phyloP scores from a whole-genome alignment of 208 protist species.

The Wallacemonas sp. region DNA sequence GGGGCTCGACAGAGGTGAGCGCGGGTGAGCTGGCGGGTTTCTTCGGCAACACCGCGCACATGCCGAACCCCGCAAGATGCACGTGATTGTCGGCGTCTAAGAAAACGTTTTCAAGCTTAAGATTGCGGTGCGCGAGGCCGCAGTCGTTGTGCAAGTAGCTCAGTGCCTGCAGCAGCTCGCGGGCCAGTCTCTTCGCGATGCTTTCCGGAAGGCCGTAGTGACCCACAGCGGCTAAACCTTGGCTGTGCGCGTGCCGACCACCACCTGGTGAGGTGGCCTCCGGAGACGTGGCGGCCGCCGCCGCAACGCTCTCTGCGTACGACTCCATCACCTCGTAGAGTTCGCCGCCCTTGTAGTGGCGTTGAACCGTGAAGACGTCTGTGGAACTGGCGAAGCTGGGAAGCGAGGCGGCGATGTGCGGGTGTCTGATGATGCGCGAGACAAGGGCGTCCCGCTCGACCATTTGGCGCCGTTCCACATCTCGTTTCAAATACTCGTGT shows the following conservation, averaged over 20 bases:
- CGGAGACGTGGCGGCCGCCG: neutral
- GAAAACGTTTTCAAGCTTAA: slow-evolving; percentile 77
- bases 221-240: neutral
- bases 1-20: neutral
- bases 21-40: neutral
- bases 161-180: slow-evolving; percentile 54
- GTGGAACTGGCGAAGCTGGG: slow-evolving; percentile 42
- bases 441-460: slow-evolving; percentile 65
- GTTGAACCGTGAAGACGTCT: slow-evolving; percentile 60
- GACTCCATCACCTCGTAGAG: slow-evolving; percentile 47
- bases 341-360: slow-evolving; percentile 57
- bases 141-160: slow-evolving; percentile 50
- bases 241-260: neutral
- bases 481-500: slow-evolving; percentile 41
- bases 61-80: slow-evolving; percentile 52
- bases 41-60: slow-evolving; percentile 46
- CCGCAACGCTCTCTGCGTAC: slow-evolving; percentile 15
- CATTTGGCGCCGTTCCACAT: slow-evolving; percentile 41
- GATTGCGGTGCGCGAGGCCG: slow-evolving; percentile 68
- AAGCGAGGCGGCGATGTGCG: slow-evolving; percentile 34
- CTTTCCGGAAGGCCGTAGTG: slow-evolving; percentile 13
- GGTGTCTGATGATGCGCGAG: slow-evolving; percentile 30
- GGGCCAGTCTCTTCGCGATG: slow-evolving; percentile 34
- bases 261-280: neutral
- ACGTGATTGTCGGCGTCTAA: slow-evolving; percentile 41